Base-by-base conservation (phyloP, 169 alveolate species). In the Ichthyophthirius multifiliis region DNA sequence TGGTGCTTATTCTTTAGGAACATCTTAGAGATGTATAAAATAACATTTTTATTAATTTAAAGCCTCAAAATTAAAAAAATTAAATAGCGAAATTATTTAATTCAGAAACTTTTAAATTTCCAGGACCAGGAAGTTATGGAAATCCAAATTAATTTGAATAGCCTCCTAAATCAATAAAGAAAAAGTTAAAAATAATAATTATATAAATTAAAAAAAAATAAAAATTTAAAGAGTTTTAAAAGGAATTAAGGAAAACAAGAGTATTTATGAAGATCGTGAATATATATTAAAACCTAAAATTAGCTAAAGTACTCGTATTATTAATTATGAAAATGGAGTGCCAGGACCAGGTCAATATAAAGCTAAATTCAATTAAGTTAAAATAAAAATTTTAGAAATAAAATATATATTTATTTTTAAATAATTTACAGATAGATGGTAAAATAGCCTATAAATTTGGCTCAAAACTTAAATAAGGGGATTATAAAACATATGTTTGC, bases 1-100 rank as follows among this genome's bases (percentile, higher is more conserved):
- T 55, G 71, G 71, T 55, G 71, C 71, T 20, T 55, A 23, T 16
- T 55, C 71, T 55, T 23, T 55, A 1, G 71, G 71, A 27, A 55
- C 71, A 20, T 55, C 71, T 27, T 55, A 64, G 41, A 30, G 82
- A 81, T 30, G 64, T 39, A 30, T 27, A 67, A 15, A 39, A 23
- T 18, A 27, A 9, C 5, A 34, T 27, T 15, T 5, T 6, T 12
- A 20, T 23, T 44, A 30, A 45, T 27, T 15, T 23, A 27, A 30
- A 43, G 0, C 23, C 37, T 6, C n/a, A 63, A 16, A 12, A 16
- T 31, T 18, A 31, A 4, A 16, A 23, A 6, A 32, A 41, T 9
- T 34, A 47, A 35, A 43, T 64, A 47, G 64, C 71, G 12, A 55
- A 55, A 27, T 23, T 55, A 55, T 55, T 55, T 27, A 39, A 34